phyloP scores from a whole-genome alignment of 1,284 basidiomycete genomes.

The Ceratobasidium theobromae region DNA sequence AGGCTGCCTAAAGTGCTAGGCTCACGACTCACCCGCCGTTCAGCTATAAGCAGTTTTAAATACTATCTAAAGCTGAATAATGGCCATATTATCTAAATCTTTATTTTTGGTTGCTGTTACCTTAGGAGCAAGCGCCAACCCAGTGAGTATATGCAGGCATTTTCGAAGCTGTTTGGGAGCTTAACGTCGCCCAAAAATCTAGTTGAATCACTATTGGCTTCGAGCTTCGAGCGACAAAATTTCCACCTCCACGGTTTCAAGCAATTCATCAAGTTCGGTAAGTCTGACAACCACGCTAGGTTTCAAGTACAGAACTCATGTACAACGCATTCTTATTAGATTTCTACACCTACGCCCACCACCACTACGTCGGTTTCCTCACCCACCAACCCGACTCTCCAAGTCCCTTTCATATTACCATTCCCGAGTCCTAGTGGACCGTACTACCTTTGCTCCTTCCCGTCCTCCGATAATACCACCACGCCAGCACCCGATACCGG shows the following conservation, averaged over 20 bases:
- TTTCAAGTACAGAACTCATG: too few species aligned
- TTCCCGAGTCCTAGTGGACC: constrained; percentile 10
- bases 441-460: constrained; percentile 13
- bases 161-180: background rate
- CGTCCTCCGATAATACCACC: background rate
- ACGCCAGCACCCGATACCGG: too few species aligned
- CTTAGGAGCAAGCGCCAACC: constrained; percentile 15
- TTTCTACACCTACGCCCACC: background rate
- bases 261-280: constrained; percentile 7
- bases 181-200: background rate
- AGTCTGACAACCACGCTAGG: background rate
- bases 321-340: background rate
- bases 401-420: background rate
- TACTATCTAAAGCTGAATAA: too few species aligned
- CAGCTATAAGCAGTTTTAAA: too few species aligned
- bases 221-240: background rate
- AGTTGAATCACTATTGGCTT: background rate
- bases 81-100: background rate
- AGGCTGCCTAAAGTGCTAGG: too few species aligned
- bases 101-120: constrained; percentile 3
- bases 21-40: background rate
- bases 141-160: background rate
- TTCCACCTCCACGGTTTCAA: background rate
- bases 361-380: background rate
- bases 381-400: background rate